phyloP scores from a whole-genome alignment of 2,329 filamentous ascomycete genomes.

The Alternaria tenuissima region DNA sequence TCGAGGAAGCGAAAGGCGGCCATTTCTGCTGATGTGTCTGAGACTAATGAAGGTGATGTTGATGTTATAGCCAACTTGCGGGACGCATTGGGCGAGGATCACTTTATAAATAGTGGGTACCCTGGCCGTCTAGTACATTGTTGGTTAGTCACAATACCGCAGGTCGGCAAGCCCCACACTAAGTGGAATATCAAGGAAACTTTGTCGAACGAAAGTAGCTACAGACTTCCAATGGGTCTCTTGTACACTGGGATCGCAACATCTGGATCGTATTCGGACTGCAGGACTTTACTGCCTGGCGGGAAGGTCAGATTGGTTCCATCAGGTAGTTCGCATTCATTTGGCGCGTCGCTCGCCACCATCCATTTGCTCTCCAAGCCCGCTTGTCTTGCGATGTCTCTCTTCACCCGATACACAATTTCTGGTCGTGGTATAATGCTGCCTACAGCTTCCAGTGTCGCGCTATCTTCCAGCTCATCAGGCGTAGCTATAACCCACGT shows the following conservation, averaged over 20 bases:
- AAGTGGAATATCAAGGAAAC: too few species aligned
- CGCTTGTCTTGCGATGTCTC: slow-evolving; percentile 5
- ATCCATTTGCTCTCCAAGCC: slow-evolving; percentile 14
- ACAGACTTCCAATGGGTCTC: slow-evolving; percentile 8
- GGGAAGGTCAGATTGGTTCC: slow-evolving; percentile 7
- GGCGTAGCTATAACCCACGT: slow-evolving; percentile 16
- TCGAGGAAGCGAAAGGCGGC: background rate
- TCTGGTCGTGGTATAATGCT: slow-evolving; percentile 14
- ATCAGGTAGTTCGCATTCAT: background rate
- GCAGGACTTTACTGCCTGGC: slow-evolving; percentile 14
- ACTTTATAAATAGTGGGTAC: background rate
- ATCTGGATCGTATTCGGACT: slow-evolving; percentile 13
- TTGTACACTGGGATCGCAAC: background rate
- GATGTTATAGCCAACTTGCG: background rate
- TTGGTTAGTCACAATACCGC: too few species aligned
- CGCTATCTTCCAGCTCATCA: slow-evolving; percentile 14
- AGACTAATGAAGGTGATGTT: background rate
- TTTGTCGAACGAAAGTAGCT: background rate
- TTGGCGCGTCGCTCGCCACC: background rate
- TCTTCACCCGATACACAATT: slow-evolving; percentile 12
- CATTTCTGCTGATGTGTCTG: background rate
- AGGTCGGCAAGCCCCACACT: background rate
- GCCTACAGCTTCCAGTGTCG: background rate
- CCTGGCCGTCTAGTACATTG: background rate
- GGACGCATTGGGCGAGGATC: too few species aligned